A percentile compares a stretch with the other conserved stretches of the same genome.
Evolutionary conservation across 805 yeast genomes (phyloP).

Genomic region (Saccharomycopsis vini): DNA sequence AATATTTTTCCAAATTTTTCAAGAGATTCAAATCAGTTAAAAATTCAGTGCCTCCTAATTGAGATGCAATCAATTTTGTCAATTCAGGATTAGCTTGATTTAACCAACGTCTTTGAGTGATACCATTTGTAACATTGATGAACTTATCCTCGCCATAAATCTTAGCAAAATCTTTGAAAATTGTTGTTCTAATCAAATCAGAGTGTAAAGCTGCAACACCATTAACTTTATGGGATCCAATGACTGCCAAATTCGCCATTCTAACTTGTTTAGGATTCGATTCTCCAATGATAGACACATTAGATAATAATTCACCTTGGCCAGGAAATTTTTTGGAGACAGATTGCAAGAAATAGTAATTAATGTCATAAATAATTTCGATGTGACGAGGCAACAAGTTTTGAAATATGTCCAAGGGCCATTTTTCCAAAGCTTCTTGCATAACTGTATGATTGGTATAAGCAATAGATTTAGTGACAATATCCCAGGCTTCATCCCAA

Average conservation of each 20-base stretch:
- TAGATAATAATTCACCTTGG: conserved; percentile 51
- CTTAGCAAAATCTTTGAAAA: conserved; percentile 81
- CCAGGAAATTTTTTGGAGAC: conserved; percentile 73
- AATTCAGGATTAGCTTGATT: conserved; percentile 85
- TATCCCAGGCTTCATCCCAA: conserved; percentile 82
- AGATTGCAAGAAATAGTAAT: conserved; percentile 63
- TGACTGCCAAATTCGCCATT: conserved; percentile 86
- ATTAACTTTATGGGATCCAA: conserved; percentile 88
- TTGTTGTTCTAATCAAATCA: conserved; percentile 79
- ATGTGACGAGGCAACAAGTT: conserved; percentile 82
- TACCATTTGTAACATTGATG: conserved; percentile 89
- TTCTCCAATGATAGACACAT: conserved; percentile 84
- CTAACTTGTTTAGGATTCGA: conserved; percentile 71
- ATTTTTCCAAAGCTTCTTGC: conserved; percentile 91
- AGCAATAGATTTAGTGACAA: conserved; percentile 73
- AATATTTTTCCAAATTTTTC: conserved; percentile 55
- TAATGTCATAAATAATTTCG: conserved; percentile 83
- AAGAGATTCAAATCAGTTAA: conserved; percentile 59
- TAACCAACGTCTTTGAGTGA: conserved; percentile 95
- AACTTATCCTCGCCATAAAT: conserved; percentile 77
- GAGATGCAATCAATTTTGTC: conserved; percentile 62
- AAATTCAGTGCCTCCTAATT: conserved; percentile 60
- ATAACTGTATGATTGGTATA: conserved; percentile 94
- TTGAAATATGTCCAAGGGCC: conserved; percentile 82
- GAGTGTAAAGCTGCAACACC: conserved; percentile 96